A percentile compares a stretch with the other conserved stretches of the same genome.
These are phyloP conservation scores for Neonectria magnoliae DNA, from an alignment of 2,329 filamentous ascomycete species.

Conservation along the genomic window DNA sequence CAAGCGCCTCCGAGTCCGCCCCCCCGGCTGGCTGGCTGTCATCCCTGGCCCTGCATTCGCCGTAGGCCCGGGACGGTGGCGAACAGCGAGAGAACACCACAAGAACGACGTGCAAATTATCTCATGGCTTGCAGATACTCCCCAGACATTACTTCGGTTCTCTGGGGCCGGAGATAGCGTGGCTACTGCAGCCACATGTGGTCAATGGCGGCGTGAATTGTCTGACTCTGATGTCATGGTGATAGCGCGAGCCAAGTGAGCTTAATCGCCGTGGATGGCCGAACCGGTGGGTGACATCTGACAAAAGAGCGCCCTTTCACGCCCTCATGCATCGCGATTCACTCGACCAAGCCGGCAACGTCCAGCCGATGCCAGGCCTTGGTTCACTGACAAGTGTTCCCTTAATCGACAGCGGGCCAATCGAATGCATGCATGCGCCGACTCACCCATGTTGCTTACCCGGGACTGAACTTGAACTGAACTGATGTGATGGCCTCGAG, in stretches of 20 bases:
- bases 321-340: background rate
- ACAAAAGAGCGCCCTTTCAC: background rate
- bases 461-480: background rate
- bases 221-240: constrained; percentile 37
- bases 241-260: constrained; percentile 23
- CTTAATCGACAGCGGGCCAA: constrained; percentile 13
- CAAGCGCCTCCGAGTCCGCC: background rate
- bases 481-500: constrained; percentile 1
- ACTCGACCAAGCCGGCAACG: constrained; percentile 16
- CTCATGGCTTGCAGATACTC: background rate
- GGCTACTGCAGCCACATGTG: constrained; percentile 26
- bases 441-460: background rate
- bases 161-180: constrained; percentile 4
- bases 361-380: constrained; percentile 26
- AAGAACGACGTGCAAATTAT: background rate
- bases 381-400: constrained; percentile 17
- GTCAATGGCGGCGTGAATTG: constrained; percentile 27
- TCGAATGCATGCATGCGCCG: constrained; percentile 6
- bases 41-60: background rate
- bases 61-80: background rate
- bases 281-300: constrained; percentile 27
- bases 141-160: background rate
- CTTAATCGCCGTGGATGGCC: constrained; percentile 25
- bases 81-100: background rate
- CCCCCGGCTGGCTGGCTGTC: background rate